These are phyloP conservation scores for Russula ochroleuca DNA, from an alignment of 768 basidiomycete species.

Conservation along the genomic window DNA sequence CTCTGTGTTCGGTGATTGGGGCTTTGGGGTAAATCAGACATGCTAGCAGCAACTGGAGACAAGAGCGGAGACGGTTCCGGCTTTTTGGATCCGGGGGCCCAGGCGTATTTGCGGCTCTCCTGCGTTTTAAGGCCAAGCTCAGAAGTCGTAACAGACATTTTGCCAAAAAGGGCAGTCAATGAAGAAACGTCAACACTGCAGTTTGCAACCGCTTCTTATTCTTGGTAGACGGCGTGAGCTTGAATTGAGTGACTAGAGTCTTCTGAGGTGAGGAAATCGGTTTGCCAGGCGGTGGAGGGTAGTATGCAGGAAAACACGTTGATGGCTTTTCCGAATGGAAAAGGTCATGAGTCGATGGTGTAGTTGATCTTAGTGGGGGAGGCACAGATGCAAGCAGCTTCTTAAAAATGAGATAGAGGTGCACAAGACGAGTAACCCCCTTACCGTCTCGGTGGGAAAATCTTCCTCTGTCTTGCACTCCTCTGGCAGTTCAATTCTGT, in stretches of 20 bases:
- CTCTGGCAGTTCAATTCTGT: background rate
- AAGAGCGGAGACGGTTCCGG: background rate
- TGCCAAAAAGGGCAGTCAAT: background rate
- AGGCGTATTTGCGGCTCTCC: background rate
- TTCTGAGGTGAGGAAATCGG: background rate
- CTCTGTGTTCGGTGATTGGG: background rate
- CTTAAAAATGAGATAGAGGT: background rate
- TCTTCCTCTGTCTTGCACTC: background rate
- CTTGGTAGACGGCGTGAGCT: background rate
- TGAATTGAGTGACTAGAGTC: background rate
- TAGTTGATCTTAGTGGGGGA: too few species aligned
- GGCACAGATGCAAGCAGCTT: background rate
- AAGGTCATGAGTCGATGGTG: background rate
- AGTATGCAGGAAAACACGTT: conserved; percentile 12
- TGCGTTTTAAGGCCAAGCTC: background rate
- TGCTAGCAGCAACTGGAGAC: background rate
- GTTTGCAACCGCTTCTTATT: background rate
- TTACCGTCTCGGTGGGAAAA: background rate
- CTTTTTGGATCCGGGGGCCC: background rate
- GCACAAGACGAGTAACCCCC: background rate
- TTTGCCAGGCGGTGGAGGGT: conserved; percentile 2
- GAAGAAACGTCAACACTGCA: background rate
- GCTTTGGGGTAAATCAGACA: background rate
- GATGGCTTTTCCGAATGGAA: background rate
- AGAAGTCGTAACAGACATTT: background rate